phyloP scores from a whole-genome alignment of 2,329 filamentous ascomycete genomes.

The Ramularia endophylla region DNA sequence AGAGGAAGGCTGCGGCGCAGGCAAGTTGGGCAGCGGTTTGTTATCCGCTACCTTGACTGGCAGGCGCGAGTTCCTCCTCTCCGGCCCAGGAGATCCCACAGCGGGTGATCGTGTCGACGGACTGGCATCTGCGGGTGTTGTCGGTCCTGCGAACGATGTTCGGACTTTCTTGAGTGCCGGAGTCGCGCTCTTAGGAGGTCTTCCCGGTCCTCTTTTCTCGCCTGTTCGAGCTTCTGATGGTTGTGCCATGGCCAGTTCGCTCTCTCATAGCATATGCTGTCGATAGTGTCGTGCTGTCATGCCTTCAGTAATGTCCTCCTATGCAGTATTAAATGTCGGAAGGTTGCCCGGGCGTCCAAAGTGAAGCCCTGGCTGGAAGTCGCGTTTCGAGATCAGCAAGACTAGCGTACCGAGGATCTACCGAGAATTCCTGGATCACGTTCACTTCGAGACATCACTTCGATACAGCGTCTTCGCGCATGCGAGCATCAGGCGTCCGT shows the following conservation, averaged over 20 bases:
- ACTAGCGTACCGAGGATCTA: neutral
- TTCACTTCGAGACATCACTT: no score
- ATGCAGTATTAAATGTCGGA: neutral
- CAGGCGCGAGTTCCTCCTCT: conserved; percentile 35
- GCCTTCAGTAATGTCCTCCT: no score
- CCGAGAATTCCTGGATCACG: no score
- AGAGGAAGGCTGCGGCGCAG: conserved; percentile 59
- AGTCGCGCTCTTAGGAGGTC: conserved; percentile 16
- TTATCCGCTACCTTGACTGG: conserved; percentile 59
- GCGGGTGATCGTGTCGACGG: conserved; percentile 12
- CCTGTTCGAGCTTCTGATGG: conserved; percentile 9
- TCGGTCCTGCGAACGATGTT: conserved; percentile 9
- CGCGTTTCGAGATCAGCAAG: conserved; percentile 1
- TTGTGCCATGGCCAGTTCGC: conserved; percentile 6
- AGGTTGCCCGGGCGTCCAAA: no score
- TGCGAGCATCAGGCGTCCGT: no score
- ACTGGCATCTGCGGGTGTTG: conserved; percentile 9
- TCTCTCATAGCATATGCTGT: neutral
- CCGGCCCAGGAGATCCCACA: conserved; percentile 15
- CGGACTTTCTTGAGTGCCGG: conserved; percentile 24
- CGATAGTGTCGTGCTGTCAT: neutral
- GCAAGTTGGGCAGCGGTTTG: conserved; percentile 65
- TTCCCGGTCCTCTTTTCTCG: conserved; percentile 24
- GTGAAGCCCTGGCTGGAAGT: neutral
- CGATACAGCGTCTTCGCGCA: no score